Evolutionary conservation across 2,329 filamentous ascomycete species (phyloP).

Genomic region (Fusarium sp.): DNA sequence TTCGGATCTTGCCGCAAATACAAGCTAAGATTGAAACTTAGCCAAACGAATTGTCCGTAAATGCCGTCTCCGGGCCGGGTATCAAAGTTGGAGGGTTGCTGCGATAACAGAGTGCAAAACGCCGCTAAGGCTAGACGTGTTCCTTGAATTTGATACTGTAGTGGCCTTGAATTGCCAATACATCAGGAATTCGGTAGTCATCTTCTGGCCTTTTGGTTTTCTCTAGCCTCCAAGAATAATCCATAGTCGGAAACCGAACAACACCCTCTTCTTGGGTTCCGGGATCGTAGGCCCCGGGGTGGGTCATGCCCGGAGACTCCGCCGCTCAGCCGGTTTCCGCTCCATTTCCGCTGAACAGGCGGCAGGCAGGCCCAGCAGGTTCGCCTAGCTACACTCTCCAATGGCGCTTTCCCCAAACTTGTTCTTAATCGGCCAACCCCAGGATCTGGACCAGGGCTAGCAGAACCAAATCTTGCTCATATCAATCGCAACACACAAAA

Average conservation of each 20-base stretch:
- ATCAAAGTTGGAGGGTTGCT: neutral
- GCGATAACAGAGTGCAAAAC: neutral
- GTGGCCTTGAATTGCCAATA: no score
- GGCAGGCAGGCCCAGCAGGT: slow-evolving; percentile 7
- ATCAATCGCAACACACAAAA: slow-evolving; percentile 27
- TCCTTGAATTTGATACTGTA: neutral
- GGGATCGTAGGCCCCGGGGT: slow-evolving; percentile 19
- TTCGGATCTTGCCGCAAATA: neutral
- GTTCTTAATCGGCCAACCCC: slow-evolving; percentile 13
- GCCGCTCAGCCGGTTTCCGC: slow-evolving; percentile 6
- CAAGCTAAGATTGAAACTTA: neutral
- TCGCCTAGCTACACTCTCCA: slow-evolving; percentile 17
- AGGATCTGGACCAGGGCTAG: slow-evolving; percentile 21
- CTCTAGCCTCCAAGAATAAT: neutral
- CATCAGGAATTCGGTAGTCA: no score
- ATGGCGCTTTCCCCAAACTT: slow-evolving; percentile 15
- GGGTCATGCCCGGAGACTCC: slow-evolving; percentile 29
- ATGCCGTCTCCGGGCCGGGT: neutral
- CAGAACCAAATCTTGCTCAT: slow-evolving; percentile 11
- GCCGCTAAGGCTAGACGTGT: neutral
- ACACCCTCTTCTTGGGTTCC: neutral
- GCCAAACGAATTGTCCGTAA: no score
- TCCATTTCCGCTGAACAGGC: slow-evolving; percentile 13
- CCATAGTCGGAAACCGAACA: neutral
- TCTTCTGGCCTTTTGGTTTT: neutral